These are phyloP conservation scores for Malus hybrid DNA, from an alignment of 331 rosid species.

Conservation along the genomic window DNA sequence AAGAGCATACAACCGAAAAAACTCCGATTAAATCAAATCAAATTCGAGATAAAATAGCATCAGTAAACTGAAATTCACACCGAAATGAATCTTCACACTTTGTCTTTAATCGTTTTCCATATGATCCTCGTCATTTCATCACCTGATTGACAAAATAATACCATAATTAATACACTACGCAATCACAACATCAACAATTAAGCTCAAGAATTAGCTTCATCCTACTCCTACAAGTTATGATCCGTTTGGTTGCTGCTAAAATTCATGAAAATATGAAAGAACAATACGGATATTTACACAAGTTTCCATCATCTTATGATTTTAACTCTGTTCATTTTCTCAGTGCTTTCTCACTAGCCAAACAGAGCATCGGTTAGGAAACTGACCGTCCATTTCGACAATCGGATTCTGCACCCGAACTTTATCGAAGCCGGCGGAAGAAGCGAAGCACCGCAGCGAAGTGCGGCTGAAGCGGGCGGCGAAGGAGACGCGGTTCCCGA, in stretches of 20 bases:
- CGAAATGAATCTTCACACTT: conserved; percentile 41
- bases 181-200: neutral
- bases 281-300: neutral
- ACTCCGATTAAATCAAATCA: conserved; percentile 1
- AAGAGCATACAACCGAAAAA: neutral
- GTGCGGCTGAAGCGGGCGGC: conserved; percentile 20
- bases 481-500: conserved; percentile 37
- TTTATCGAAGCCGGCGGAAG: conserved; percentile 31
- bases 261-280: neutral
- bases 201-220: neutral
- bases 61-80: neutral
- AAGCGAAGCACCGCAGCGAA: conserved; percentile 65
- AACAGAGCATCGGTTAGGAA: neutral
- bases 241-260: neutral
- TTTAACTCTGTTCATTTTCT: neutral
- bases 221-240: neutral
- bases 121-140: conserved; percentile 96
- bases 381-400: conserved; percentile 94
- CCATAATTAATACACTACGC: neutral
- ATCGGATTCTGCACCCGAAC: conserved; percentile 67
- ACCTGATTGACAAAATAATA: conserved; percentile 33
- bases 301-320: neutral
- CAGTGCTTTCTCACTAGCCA: neutral
- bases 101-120: conserved; percentile 81
- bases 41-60: neutral